Base-by-base conservation (phyloP, 495 filamentous ascomycete species). In the Penicillium silybi region DNA sequence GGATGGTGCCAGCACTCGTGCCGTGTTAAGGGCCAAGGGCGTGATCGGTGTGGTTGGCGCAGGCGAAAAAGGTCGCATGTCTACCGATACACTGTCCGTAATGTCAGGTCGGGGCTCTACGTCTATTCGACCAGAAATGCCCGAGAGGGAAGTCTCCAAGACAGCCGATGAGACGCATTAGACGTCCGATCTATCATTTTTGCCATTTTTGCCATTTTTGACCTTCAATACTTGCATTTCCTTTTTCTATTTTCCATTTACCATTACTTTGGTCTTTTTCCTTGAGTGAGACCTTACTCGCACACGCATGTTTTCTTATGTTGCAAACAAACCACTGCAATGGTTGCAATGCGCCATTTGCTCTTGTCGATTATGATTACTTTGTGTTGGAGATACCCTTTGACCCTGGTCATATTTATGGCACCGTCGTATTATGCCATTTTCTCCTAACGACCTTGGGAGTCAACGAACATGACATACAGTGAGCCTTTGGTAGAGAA, bases 1-100 rank as follows among this genome's bases (percentile, higher is more conserved):
- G 7, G 71, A 74, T 48, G 64, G 52, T 2, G 71, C 64, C 7
- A 76, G 73, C 48, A 76, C 66, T 7, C 66, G 66, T 1, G 70
- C 73, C 19, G 62, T 76, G 0, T 42, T 68, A 0, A 52, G 65
- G 26, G 67, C 68, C 0, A 57, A 39, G 9, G 71, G 73, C 13
- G 60, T 74, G 3, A 41, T 70, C 13, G 49, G 59, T 22, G 17
- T 46, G 0, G 19, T 67, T 3, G 53, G 44, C 15, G 41, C 49
- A 17, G 44, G 38, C 3, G 67, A 66, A 9, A 64, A 56, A 11
- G 48, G 53, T 4, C 59, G 57, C 47, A 37, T 42, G 0, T 74
- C 71, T 4, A 52, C 56, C 17, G 69, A 74, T 46, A 65, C 60
- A 22, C 41, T 54, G 15, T 67, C 66, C 15, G 34, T 65, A 15